phyloP scores from a whole-genome alignment of 495 filamentous ascomycete genomes.

The Aspergillus mulundensis region DNA sequence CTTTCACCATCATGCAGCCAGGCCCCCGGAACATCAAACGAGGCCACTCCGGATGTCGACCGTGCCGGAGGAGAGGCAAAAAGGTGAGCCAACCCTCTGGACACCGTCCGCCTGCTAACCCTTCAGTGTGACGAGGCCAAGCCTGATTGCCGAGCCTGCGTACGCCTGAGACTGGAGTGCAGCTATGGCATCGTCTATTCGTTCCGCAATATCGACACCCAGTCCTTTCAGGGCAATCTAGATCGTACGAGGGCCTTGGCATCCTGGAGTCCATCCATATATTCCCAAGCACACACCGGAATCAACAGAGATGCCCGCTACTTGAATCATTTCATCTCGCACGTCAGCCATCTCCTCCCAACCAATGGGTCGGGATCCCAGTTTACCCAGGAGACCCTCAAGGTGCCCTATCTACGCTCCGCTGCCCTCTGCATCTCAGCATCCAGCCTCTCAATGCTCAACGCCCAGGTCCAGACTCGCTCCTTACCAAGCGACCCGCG shows the following conservation, averaged over 20 bases:
- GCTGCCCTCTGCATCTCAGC: constrained; percentile 16
- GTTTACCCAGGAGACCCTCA: neutral
- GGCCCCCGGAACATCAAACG: constrained; percentile 2
- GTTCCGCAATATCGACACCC: neutral
- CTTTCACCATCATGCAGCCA: neutral
- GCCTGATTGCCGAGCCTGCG: constrained; percentile 12
- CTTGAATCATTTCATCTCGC: constrained; percentile 3
- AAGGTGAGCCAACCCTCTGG: constrained; percentile 8
- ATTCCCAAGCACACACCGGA: neutral
- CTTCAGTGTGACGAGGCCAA: constrained; percentile 17
- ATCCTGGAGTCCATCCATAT: neutral
- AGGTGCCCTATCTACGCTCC: neutral
- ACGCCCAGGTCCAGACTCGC: constrained; percentile 12
- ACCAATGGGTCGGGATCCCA: neutral
- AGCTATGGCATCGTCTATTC: constrained; percentile 11
- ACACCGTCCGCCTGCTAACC: too few relatives aligned
- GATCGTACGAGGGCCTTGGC: too few relatives aligned
- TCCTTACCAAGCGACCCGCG: neutral
- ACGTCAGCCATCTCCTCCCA: constrained; percentile 12
- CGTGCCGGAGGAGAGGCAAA: constrained; percentile 15
- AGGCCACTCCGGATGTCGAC: constrained; percentile 7
- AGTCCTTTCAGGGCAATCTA: too few relatives aligned
- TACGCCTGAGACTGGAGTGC: constrained; percentile 10
- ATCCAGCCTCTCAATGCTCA: constrained; percentile 18
- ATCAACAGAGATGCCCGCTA: constrained; percentile 1